Conservation (phyloP, 2,329 filamentous ascomycete genomes). For the Scedosporium apiospermum region DNA sequence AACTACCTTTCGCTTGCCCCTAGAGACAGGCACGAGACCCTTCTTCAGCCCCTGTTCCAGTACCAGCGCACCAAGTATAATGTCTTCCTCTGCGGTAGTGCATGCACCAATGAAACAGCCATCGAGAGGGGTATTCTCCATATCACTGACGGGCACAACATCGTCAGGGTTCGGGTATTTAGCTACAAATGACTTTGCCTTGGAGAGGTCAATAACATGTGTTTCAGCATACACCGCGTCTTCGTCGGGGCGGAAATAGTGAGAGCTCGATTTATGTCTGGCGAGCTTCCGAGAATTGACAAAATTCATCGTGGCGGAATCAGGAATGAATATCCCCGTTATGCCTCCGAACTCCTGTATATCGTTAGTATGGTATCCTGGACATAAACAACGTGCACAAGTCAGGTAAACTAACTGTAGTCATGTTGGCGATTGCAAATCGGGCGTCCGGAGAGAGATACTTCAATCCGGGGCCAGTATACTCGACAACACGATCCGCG, state of each 20-base stretch:
- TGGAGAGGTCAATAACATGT: constrained; percentile 24
- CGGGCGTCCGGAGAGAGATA: constrained; percentile 30
- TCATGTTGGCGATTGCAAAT: constrained; percentile 38
- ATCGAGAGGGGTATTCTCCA: constrained; percentile 22
- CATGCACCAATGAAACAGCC: constrained; percentile 36
- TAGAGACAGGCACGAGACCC: constrained; percentile 17
- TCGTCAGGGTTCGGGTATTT: not conserved
- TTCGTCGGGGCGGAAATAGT: constrained; percentile 28
- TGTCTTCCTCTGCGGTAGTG: constrained; percentile 32
- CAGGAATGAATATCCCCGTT: not conserved
- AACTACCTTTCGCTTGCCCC: constrained; percentile 13
- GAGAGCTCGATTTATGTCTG: constrained; percentile 18
- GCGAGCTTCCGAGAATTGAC: constrained; percentile 20
- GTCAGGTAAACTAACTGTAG: constrained; percentile 3
- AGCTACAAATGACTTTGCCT: constrained; percentile 16
- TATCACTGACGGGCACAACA: constrained; percentile 10
- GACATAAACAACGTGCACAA: not conserved
- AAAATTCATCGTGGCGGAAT: constrained; percentile 23
- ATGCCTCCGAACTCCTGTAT: not conserved
- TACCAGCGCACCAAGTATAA: constrained; percentile 29
- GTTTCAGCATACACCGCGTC: constrained; percentile 24
- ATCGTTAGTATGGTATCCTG: not conserved
- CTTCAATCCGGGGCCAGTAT: constrained; percentile 27
- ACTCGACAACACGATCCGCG: constrained; percentile 33
- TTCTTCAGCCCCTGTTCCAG: constrained; percentile 24